Evolutionary conservation across 345 rosid genomes (phyloP).

Genomic region (Eucalyptus pauciflora): DNA sequence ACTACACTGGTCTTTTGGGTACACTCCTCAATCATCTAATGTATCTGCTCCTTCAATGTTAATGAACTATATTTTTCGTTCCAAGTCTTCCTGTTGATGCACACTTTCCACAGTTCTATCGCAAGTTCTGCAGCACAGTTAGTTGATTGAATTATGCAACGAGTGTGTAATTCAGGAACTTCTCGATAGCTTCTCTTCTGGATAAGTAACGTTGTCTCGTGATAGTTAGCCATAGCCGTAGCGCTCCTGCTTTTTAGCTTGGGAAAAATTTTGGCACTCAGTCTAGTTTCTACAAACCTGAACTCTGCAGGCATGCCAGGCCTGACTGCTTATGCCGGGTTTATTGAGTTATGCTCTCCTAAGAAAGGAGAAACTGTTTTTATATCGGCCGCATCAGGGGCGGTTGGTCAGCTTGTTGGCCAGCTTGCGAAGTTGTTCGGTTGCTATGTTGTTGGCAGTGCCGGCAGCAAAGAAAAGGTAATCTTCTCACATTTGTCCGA

Average conservation of each 20-base stretch:
- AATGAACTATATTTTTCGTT: not conserved
- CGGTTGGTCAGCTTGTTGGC: slow-evolving; percentile 1
- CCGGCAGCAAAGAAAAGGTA: not conserved
- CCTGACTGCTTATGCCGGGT: not conserved
- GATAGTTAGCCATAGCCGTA: not conserved
- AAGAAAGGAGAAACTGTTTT: not conserved
- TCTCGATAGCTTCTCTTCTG: not conserved
- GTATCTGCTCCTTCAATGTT: not conserved
- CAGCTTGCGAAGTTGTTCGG: not conserved
- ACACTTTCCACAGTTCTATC: not conserved
- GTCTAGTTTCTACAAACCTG: not conserved
- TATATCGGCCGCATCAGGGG: not conserved
- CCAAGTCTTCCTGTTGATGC: not conserved
- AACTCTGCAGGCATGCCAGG: not conserved
- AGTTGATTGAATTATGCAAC: not conserved
- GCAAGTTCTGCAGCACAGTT: not conserved
- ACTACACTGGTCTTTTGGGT: slow-evolving; percentile 36
- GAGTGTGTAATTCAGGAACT: not conserved
- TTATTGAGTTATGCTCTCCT: not conserved
- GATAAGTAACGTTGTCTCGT: not conserved
- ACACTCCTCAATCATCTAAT: not conserved
- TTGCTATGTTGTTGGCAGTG: slow-evolving; percentile 9
- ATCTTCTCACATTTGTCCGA: not conserved
- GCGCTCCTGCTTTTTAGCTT: not conserved
- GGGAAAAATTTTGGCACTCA: not conserved